Percentiles rank a stretch among this genome's conserved stretches.
Conservation (phyloP, 108 stramenopile genomes). For the Nitzschia sp. region DNA sequence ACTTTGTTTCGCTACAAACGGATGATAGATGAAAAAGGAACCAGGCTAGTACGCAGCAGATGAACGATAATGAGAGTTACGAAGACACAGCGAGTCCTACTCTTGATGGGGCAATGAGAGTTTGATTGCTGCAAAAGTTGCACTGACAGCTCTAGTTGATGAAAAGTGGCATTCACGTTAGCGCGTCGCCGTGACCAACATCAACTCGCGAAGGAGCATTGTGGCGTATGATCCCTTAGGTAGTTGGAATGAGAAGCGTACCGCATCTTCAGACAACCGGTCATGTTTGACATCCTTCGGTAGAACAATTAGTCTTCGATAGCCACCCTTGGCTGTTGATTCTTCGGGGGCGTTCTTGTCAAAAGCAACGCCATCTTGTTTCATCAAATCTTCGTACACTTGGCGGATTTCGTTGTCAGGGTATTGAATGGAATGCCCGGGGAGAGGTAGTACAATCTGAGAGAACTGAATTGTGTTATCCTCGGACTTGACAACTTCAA, state of each 20-base stretch:
- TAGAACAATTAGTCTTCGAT: slow-evolving; percentile 56
- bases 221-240: slow-evolving; percentile 81
- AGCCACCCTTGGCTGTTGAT: slow-evolving; percentile 76
- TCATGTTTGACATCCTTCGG: slow-evolving; percentile 20
- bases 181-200: slow-evolving; percentile 60
- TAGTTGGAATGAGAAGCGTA: slow-evolving; percentile 61
- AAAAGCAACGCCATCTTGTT: slow-evolving; percentile 54
- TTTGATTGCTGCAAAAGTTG: neutral
- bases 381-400: slow-evolving; percentile 49
- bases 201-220: slow-evolving; percentile 76
- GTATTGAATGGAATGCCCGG: slow-evolving; percentile 63
- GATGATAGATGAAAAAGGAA: too few relatives aligned
- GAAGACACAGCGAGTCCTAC: too few relatives aligned
- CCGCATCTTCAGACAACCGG: slow-evolving; percentile 19
- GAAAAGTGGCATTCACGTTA: neutral
- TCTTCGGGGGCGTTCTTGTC: slow-evolving; percentile 48
- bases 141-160: neutral
- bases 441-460: slow-evolving; percentile 76
- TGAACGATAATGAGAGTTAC: too few relatives aligned
- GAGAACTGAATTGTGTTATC: slow-evolving; percentile 21
- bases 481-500: slow-evolving; percentile 33
- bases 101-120: neutral
- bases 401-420: slow-evolving; percentile 71
- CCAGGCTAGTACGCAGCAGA: too few relatives aligned
- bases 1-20: too few relatives aligned